These are phyloP conservation scores for Globisporangium spiculum DNA, from an alignment of 352 stramenopile species.

Conservation along the genomic window DNA sequence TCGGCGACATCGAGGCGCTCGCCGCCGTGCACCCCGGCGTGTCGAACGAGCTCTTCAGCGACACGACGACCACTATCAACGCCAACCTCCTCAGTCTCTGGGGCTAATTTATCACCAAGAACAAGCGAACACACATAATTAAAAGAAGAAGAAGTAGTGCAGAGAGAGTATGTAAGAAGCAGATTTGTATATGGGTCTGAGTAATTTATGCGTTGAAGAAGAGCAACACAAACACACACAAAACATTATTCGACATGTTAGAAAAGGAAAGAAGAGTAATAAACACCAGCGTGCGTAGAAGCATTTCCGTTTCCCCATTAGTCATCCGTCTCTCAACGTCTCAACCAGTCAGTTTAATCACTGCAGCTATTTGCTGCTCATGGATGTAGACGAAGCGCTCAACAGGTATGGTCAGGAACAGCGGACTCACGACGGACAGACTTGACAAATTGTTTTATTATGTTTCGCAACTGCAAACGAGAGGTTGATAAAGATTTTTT, in stretches of 20 bases:
- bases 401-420: background rate
- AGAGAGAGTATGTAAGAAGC: constrained; percentile 6
- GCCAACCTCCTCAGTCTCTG: constrained; percentile 17
- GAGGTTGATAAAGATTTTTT: constrained; percentile 8
- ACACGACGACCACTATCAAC: constrained; percentile 10
- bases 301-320: background rate
- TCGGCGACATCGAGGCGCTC: constrained; percentile 35
- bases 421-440: background rate
- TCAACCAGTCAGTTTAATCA: background rate
- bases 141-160: constrained; percentile 5
- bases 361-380: too few relatives aligned
- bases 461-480: constrained; percentile 8
- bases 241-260: background rate
- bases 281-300: background rate
- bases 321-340: background rate
- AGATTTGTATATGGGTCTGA: constrained; percentile 11
- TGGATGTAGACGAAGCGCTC: background rate
- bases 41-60: constrained; percentile 34
- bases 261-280: background rate
- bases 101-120: constrained; percentile 21
- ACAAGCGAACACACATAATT: constrained; percentile 5
- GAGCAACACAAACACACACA: constrained; percentile 7
- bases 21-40: constrained; percentile 17
- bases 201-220: constrained; percentile 13
- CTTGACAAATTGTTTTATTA: constrained; percentile 3